These are phyloP conservation scores for Alisma plantagoaquatica DNA, from an alignment of 106 monocot species.

Conservation along the genomic window DNA sequence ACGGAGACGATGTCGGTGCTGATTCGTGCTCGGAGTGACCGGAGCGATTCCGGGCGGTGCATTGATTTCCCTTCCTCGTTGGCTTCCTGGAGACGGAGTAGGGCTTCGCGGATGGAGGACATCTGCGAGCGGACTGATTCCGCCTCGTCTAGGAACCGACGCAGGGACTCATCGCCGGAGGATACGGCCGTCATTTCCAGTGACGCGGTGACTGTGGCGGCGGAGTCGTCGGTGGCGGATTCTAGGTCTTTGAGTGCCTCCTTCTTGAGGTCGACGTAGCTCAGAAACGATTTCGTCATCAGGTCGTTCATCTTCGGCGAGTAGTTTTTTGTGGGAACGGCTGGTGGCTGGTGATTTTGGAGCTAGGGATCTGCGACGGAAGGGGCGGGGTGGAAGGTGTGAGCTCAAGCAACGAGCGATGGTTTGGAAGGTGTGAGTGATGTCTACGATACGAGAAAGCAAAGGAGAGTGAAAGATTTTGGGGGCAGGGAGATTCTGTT, in stretches of 20 bases:
- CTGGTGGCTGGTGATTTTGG: neutral
- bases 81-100: conserved; percentile 22
- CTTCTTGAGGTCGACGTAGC: conserved; percentile 32
- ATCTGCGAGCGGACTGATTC: conserved; percentile 8
- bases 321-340: neutral
- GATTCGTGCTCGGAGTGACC: conserved; percentile 17
- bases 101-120: conserved; percentile 17
- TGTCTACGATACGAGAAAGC: too few species aligned
- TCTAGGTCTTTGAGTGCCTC: conserved; percentile 25
- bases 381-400: too few species aligned
- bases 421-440: too few species aligned
- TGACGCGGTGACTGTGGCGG: neutral
- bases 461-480: too few species aligned
- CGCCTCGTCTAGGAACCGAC: conserved; percentile 22
- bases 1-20: conserved; percentile 18
- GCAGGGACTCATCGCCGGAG: conserved; percentile 14
- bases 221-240: neutral
- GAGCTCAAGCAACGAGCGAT: too few species aligned
- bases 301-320: conserved; percentile 26
- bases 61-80: conserved; percentile 26
- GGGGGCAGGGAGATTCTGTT: too few species aligned
- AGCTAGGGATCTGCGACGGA: neutral
- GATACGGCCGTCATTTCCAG: conserved; percentile 4
- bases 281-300: conserved; percentile 36
- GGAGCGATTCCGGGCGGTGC: conserved; percentile 19